phyloP scores from a whole-genome alignment of 129 eudicot species.

The Tagetes erecta region DNA sequence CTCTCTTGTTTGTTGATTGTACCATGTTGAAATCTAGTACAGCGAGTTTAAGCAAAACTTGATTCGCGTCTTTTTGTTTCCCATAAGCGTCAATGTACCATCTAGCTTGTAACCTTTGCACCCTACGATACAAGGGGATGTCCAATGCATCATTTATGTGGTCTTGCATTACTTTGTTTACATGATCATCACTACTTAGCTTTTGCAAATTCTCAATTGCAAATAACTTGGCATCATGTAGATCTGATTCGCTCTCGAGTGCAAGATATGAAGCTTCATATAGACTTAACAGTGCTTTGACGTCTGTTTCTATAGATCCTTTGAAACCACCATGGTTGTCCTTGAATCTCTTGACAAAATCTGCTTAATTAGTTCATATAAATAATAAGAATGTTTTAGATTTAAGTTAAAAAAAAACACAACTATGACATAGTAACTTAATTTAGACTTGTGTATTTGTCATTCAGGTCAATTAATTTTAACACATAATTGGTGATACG shows the following conservation, averaged over 20 bases:
- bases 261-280: slow-evolving; percentile 45
- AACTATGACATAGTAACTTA: too few species aligned
- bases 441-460: too few species aligned
- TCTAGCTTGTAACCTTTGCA: slow-evolving; percentile 30
- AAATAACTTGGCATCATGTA: slow-evolving; percentile 41
- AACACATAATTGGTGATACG: too few species aligned
- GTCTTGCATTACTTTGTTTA: neutral
- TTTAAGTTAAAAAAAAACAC: too few species aligned
- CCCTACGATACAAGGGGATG: slow-evolving; percentile 27
- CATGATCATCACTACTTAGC: neutral
- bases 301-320: slow-evolving; percentile 12
- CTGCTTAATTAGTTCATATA: neutral
- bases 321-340: slow-evolving; percentile 13
- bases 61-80: slow-evolving; percentile 20
- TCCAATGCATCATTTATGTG: slow-evolving; percentile 32
- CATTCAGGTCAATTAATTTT: too few species aligned
- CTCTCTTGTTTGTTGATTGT: slow-evolving; percentile 32
- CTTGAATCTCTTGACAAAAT: neutral
- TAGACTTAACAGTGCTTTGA: slow-evolving; percentile 35
- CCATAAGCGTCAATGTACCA: slow-evolving; percentile 29
- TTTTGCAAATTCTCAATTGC: slow-evolving; percentile 16
- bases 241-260: slow-evolving; percentile 25
- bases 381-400: too few species aligned
- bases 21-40: slow-evolving; percentile 47
- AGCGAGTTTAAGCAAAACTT: slow-evolving; percentile 35